Conservation (phyloP, 1,284 basidiomycete species). For the Heliocybe sulcata region DNA sequence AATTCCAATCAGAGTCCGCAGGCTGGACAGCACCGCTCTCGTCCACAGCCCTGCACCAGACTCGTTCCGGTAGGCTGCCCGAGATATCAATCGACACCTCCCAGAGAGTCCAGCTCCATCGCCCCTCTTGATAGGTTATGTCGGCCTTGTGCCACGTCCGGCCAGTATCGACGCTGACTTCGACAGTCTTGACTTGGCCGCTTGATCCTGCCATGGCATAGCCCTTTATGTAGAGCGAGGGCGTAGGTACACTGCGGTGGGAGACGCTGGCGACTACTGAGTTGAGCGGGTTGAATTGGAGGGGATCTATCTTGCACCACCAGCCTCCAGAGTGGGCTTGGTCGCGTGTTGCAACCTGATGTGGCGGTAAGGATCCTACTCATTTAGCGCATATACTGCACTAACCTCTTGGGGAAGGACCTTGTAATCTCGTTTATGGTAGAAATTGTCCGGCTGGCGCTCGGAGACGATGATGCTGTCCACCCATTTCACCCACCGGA, state of each 20-base stretch:
- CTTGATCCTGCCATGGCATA: slow-evolving; percentile 47
- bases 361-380: background rate
- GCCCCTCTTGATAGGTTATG: slow-evolving; percentile 55
- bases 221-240: slow-evolving; percentile 39
- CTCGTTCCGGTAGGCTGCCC: slow-evolving; percentile 12
- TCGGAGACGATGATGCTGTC: slow-evolving; percentile 48
- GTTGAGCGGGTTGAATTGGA: slow-evolving; percentile 56
- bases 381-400: no score
- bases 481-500: slow-evolving; percentile 77
- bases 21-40: slow-evolving; percentile 35
- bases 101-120: slow-evolving; percentile 70
- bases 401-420: slow-evolving; percentile 51
- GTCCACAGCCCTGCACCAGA: slow-evolving; percentile 37
- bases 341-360: background rate
- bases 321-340: slow-evolving; percentile 30
- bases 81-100: slow-evolving; percentile 31
- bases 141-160: slow-evolving; percentile 39
- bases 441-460: slow-evolving; percentile 56
- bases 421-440: slow-evolving; percentile 63
- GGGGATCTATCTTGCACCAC: slow-evolving; percentile 44
- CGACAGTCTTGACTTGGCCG: slow-evolving; percentile 39
- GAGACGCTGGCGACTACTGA: slow-evolving; percentile 45
- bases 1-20: slow-evolving; percentile 44
- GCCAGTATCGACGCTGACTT: slow-evolving; percentile 47
- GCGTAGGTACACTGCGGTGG: slow-evolving; percentile 18